Evolutionary conservation across 1,139 yeast genomes (phyloP).

Genomic region (Sugiyamaella pinicola): DNA sequence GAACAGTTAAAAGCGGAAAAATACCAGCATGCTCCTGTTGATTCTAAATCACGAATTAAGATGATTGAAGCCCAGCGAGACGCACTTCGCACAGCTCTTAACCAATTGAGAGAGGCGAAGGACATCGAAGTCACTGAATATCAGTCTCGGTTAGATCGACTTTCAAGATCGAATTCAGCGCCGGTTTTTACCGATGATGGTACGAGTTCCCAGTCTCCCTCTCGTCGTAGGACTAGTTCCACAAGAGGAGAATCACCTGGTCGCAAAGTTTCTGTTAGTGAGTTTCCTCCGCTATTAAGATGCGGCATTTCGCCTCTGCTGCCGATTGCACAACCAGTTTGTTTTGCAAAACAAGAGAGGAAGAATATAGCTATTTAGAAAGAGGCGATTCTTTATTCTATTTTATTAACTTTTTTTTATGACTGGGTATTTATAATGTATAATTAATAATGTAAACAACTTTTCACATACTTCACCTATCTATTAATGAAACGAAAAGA

Average conservation of each 20-base stretch:
- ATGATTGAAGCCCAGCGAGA: slow-evolving; percentile 53
- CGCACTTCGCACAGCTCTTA: slow-evolving; percentile 57
- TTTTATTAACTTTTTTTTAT: neutral
- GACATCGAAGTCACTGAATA: slow-evolving; percentile 41
- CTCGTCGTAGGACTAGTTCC: neutral
- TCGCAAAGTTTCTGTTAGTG: neutral
- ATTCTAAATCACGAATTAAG: slow-evolving; percentile 17
- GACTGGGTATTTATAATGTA: slow-evolving; percentile 13
- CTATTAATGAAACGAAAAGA: too few species aligned
- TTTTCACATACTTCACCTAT: too few species aligned
- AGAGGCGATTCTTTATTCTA: slow-evolving; percentile 10
- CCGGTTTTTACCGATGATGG: neutral
- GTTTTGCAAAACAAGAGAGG: slow-evolving; percentile 15
- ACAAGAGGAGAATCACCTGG: neutral
- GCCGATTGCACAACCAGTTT: slow-evolving; percentile 25
- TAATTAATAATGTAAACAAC: too few species aligned
- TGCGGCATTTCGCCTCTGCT: slow-evolving; percentile 27
- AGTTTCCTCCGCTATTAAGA: slow-evolving; percentile 17
- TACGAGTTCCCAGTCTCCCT: neutral
- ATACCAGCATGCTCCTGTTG: slow-evolving; percentile 37
- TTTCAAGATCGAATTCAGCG: slow-evolving; percentile 4
- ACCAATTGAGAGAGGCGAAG: slow-evolving; percentile 42
- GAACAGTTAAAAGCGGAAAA: slow-evolving; percentile 28
- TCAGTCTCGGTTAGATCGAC: slow-evolving; percentile 15
- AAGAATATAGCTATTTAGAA: slow-evolving; percentile 17